Conservation (phyloP, 441 rosid genomes). For the Raphanus hybrid region DNA sequence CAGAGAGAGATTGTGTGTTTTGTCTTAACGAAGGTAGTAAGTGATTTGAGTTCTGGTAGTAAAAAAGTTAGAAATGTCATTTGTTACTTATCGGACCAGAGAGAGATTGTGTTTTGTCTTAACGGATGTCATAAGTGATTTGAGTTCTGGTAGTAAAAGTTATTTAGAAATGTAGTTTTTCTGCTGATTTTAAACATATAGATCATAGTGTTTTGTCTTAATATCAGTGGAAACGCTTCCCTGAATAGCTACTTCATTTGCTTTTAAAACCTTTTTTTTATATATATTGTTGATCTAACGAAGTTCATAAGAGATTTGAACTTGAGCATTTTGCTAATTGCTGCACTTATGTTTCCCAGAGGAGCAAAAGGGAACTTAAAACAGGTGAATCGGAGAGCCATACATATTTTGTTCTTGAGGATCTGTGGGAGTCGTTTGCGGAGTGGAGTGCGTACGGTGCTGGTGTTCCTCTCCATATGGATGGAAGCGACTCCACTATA, state of each 20-base stretch:
- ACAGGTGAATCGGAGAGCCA: conserved; percentile 29
- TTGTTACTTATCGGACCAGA: neutral
- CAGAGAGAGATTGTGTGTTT: neutral
- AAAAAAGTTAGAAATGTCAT: neutral
- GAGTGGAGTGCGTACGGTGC: conserved; percentile 50
- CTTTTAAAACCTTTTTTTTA: neutral
- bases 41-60: neutral
- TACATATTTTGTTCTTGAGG: conserved; percentile 36
- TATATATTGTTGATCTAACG: neutral
- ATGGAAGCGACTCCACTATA: conserved; percentile 37
- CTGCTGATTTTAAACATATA: no score
- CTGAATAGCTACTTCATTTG: neutral
- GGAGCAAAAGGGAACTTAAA: conserved; percentile 33
- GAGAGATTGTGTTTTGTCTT: neutral
- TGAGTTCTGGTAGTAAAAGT: neutral
- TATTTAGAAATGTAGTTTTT: neutral
- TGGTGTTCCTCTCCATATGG: conserved; percentile 43
- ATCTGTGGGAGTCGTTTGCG: conserved; percentile 44
- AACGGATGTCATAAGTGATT: no score
- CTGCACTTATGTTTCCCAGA: conserved; percentile 26
- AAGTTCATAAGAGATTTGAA: neutral
- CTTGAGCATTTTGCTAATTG: neutral
- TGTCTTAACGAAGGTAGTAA: no score
- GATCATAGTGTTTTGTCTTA: neutral
- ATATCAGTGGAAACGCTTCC: neutral